Base-by-base conservation (phyloP, 805 yeast species). In the Ogataea zsoltii region DNA sequence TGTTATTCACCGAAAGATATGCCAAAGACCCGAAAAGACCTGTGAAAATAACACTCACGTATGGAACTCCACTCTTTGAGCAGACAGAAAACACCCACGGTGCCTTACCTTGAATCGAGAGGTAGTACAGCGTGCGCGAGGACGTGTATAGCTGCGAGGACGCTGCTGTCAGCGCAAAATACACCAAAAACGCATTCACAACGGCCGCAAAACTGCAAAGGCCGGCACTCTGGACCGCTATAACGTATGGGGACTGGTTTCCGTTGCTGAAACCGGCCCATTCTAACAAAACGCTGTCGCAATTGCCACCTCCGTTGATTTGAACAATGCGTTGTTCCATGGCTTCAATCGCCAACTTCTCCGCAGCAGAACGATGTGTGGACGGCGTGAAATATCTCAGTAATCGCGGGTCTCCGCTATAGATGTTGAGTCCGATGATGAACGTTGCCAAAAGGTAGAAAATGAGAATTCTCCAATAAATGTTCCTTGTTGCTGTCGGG, bases 341-440 rank as follows among this genome's bases (percentile, higher is more conserved):
- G 2, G 14, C 42, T 17, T 49, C 46, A 14, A 32, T 18, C 7
- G 38, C 31, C 6, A 28, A 38, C 3, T 42, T 34, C 2, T 46
- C 42, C 25, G 53, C 54, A 0, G 58, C 53, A 3, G 65, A 49
- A 4, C 18, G 44, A 2, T 38, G 34, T 1, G 65, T 62, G 5
- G 70, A 67, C 3, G 40, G 25, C 6, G 75, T 61, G 40, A 65
- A 77, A 57, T 79, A 85, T 43, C 88, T 66, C 41, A 84, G 63
- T 16, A 85, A 66, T 45, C 90, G 68, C 3, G 91, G 89, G 60
- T 87, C 94, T 0, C 92, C 95, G 46, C 88, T 72, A 62, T 86
- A 86, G 26, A 87, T 69, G 60, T 85, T 85, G 33, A 88, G 64
- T 2, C 92, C 84, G 26, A 86, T 83, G 12, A 83, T 69, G 57